Evolutionary conservation across 2,329 filamentous ascomycete genomes (phyloP), one percentile per base, ranked within the genome.

Genomic region (Beauveria medogensis): DNA sequence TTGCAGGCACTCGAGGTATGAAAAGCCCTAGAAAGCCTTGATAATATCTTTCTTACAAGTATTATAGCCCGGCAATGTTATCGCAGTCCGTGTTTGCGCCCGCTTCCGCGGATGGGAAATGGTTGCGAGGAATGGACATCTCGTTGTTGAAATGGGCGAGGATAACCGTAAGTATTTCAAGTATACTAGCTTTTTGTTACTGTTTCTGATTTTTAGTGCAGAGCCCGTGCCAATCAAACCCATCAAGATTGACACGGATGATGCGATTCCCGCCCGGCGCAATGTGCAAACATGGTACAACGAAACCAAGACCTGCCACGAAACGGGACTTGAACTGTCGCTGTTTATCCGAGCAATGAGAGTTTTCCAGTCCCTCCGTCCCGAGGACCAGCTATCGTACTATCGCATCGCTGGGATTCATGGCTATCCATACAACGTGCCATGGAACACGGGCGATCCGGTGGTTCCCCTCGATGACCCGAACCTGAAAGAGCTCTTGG

Each of bases 51-150:
- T 16, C 57, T 44, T 16, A 44, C 40, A 28, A 8, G 2, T 18
- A 12, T 24, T 34, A 20, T 7, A 64, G 62, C 55, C 55, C 4
- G 60, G 60, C 7, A 62, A 64, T 10, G 60, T 62, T 7, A 60
- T 64, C 34, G 62, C 51, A 1, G 62, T 64, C n/a, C 62, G 55
- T 9, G 37, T 64, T 12, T 64, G 62, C 30, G 62, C 62, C 20
- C 60, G 62, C 10, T 64, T 60, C 34, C 2, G 0, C 0, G 51
- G 56, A n/a, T 60, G 56, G 62, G 22, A 62, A 46, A 63, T 60
- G 5, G 26, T 51, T n/a, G 62, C 60, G 1, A 30, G 22, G 3
- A 54, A 47, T 14, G 62, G 52, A 30, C 50, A 56, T n/a, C 62
- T 64, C 18, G 58, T 54, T 9, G 18, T 64, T 41, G 61, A 63